phyloP scores from a whole-genome alignment of 345 rosid genomes.

The Citrus mangshanensis region DNA sequence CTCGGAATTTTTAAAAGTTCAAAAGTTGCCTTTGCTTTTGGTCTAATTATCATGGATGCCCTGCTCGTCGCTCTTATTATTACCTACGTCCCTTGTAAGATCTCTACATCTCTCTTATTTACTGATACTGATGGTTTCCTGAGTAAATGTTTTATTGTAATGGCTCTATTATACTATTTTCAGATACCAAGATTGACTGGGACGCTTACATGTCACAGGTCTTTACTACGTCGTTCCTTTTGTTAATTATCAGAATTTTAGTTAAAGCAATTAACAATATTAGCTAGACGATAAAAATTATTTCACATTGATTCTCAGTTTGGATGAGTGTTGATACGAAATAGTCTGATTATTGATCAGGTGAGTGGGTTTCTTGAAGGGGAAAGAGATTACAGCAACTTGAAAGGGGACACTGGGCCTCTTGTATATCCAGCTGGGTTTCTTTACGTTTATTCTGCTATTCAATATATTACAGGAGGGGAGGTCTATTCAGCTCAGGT shows the following conservation, averaged over 20 bases:
- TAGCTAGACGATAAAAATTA: neutral
- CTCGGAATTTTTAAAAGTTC: conserved; percentile 30
- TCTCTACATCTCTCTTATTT: neutral
- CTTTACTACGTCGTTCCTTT: neutral
- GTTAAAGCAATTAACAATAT: neutral
- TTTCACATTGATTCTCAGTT: conserved; percentile 1
- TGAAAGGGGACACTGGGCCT: conserved; percentile 96
- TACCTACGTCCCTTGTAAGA: conserved; percentile 81
- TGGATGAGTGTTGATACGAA: conserved; percentile 11
- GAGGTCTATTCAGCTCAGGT: conserved; percentile 84
- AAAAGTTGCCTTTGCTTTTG: conserved; percentile 42
- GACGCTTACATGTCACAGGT: conserved; percentile 99
- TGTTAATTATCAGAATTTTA: neutral
- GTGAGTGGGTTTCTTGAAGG: conserved; percentile 88
- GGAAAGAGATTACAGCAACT: conserved; percentile 75
- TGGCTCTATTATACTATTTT: neutral
- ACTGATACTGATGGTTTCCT: neutral
- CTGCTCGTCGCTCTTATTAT: conserved; percentile 69
- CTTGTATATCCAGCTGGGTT: conserved; percentile 96
- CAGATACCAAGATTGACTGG: conserved; percentile 99
- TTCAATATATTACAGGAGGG: conserved; percentile 69
- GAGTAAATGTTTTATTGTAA: neutral
- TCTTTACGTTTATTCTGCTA: conserved; percentile 80
- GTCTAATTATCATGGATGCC: conserved; percentile 49
- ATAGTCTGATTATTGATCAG: conserved; percentile 30